These are phyloP conservation scores for Fusarium goolgardi DNA, from an alignment of 2,329 filamentous ascomycete genomes.

Conservation along the genomic window DNA sequence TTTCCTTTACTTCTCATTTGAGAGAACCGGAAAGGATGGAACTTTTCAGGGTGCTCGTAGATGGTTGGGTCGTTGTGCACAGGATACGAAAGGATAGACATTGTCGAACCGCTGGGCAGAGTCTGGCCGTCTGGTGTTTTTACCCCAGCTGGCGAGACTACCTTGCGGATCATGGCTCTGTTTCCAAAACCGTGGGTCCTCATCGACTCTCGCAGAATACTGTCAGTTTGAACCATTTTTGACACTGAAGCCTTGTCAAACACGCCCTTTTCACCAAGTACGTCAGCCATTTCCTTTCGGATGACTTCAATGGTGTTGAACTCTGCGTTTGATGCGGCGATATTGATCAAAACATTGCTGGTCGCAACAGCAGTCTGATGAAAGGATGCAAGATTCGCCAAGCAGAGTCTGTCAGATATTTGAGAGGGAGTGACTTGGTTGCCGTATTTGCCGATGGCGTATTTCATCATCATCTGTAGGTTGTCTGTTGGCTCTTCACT, in stretches of 20 bases:
- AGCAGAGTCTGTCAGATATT: conserved; percentile 37
- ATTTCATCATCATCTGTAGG: conserved; percentile 39
- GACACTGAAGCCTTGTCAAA: conserved; percentile 55
- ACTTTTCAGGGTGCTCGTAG: conserved; percentile 52
- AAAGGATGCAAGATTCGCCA: conserved; percentile 53
- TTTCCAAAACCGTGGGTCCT: conserved; percentile 51
- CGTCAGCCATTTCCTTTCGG: conserved; percentile 51
- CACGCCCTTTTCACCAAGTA: conserved; percentile 43
- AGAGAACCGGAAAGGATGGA: conserved; percentile 57
- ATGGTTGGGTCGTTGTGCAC: conserved; percentile 48
- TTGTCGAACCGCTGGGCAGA: conserved; percentile 49
- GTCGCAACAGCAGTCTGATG: conserved; percentile 56
- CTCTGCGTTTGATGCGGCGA: conserved; percentile 52
- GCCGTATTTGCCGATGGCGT: conserved; percentile 35
- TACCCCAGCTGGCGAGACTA: conserved; percentile 44
- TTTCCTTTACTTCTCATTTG: conserved; percentile 45
- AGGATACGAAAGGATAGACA: conserved; percentile 51
- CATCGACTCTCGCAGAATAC: conserved; percentile 57
- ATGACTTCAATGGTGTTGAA: conserved; percentile 53
- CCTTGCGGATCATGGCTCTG: conserved; percentile 47
- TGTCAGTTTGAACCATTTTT: conserved; percentile 56
- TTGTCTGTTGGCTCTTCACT: conserved; percentile 19
- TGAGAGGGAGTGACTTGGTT: conserved; percentile 44
- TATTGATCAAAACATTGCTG: conserved; percentile 55
- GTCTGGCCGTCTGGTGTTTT: conserved; percentile 50